A percentile compares a stretch with the other conserved stretches of the same genome.
Conservation (phyloP, 2,329 filamentous ascomycete genomes). For the Clathrospora elynae region DNA sequence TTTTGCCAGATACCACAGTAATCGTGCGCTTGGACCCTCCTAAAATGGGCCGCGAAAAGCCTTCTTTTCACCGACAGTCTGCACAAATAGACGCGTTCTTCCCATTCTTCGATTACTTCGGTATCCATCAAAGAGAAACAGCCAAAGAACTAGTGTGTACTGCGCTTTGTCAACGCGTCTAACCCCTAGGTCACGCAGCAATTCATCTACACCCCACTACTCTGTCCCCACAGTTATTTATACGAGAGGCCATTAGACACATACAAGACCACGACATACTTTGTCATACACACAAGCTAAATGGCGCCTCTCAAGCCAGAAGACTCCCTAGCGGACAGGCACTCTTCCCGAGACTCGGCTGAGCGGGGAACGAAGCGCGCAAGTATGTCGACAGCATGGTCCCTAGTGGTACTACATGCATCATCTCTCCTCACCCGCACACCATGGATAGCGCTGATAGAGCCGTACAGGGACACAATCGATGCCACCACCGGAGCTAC, state of each 20-base stretch:
- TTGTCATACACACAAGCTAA: not conserved
- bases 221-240: not conserved
- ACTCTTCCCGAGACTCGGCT: slow-evolving; percentile 39
- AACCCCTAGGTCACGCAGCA: too few species aligned
- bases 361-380: slow-evolving; percentile 46
- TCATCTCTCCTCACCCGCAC: slow-evolving; percentile 5
- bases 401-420: slow-evolving; percentile 7
- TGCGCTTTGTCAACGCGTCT: not conserved
- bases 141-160: slow-evolving; percentile 9
- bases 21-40: too few species aligned
- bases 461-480: slow-evolving; percentile 71
- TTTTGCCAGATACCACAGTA: too few species aligned
- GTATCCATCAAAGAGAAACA: not conserved
- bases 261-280: not conserved
- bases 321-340: slow-evolving; percentile 24
- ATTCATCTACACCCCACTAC: not conserved
- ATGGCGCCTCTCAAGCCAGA: slow-evolving; percentile 34
- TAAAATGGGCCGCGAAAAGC: too few species aligned
- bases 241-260: slow-evolving; percentile 1
- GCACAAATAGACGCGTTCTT: slow-evolving; percentile 11
- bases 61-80: slow-evolving; percentile 13
- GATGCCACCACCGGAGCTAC: slow-evolving; percentile 86
- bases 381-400: slow-evolving; percentile 37
- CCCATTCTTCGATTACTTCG: slow-evolving; percentile 4
- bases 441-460: slow-evolving; percentile 33